phyloP scores from a whole-genome alignment of 768 basidiomycete genomes.

The Tricholoma sp. region DNA sequence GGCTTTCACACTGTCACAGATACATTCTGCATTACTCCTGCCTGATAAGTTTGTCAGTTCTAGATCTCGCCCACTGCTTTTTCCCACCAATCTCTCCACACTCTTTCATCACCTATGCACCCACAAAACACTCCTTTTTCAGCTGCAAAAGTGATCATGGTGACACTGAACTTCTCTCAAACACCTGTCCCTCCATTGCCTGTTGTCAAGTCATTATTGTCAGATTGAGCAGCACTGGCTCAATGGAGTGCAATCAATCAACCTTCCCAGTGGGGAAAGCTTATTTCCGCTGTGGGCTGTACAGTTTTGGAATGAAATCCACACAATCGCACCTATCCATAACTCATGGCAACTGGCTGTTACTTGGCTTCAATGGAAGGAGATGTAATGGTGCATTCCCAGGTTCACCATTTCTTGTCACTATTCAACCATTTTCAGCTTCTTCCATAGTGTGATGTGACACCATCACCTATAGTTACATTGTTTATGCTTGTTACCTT shows the following conservation, averaged over 20 bases:
- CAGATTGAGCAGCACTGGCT: background rate
- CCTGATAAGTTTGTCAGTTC: too few species aligned
- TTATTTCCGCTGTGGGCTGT: background rate
- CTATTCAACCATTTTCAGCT: too few species aligned
- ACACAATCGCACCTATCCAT: background rate
- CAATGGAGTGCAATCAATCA: constrained; percentile 3
- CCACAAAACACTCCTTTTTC: background rate
- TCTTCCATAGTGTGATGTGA: too few species aligned
- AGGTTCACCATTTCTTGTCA: too few species aligned
- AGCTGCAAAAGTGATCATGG: background rate
- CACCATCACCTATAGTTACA: too few species aligned
- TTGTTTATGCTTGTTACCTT: too few species aligned
- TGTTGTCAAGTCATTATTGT: background rate
- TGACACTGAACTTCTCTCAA: background rate
- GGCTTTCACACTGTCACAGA: too few species aligned
- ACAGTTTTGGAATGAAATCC: constrained; percentile 1
- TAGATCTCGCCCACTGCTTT: too few species aligned
- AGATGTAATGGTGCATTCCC: too few species aligned
- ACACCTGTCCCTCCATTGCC: background rate
- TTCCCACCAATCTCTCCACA: too few species aligned
- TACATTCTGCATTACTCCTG: too few species aligned
- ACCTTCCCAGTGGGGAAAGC: background rate
- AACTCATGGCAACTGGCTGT: background rate
- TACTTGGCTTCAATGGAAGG: background rate
- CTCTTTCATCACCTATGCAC: too few species aligned